Percentiles rank a stretch among this genome's conserved stretches.
phyloP scores from a whole-genome alignment of 2,329 filamentous ascomycete species.

The Epichloe coenophiala region DNA sequence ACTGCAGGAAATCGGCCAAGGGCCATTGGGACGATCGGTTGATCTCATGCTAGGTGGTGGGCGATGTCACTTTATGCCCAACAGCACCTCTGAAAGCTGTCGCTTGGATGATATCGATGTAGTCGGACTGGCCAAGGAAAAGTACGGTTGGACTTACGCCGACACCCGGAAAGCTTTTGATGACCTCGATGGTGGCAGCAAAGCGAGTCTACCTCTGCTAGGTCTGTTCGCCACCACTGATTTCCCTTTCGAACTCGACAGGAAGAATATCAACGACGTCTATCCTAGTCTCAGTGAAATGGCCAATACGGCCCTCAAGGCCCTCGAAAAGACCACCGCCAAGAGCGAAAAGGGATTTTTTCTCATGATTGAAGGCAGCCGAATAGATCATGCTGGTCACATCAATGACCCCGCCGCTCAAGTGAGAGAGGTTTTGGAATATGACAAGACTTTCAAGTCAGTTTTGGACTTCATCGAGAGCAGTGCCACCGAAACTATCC shows the following conservation, averaged over 20 bases:
- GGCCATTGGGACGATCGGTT: slow-evolving; percentile 73
- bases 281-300: slow-evolving; percentile 91
- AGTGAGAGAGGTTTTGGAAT: slow-evolving; percentile 87
- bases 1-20: slow-evolving; percentile 78
- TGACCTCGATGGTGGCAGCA: slow-evolving; percentile 50
- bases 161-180: slow-evolving; percentile 64
- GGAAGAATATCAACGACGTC: slow-evolving; percentile 59
- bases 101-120: slow-evolving; percentile 67
- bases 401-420: slow-evolving; percentile 73
- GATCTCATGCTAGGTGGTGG: slow-evolving; percentile 91
- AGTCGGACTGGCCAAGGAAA: slow-evolving; percentile 55
- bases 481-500: slow-evolving; percentile 58
- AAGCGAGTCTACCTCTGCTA: slow-evolving; percentile 64
- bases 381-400: slow-evolving; percentile 91
- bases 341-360: slow-evolving; percentile 90
- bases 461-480: slow-evolving; percentile 76
- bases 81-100: slow-evolving; percentile 69
- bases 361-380: slow-evolving; percentile 92
- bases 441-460: slow-evolving; percentile 71
- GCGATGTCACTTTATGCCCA: slow-evolving; percentile 83
- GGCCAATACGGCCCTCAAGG: slow-evolving; percentile 66
- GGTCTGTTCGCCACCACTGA: slow-evolving; percentile 74
- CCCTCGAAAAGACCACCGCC: slow-evolving; percentile 67
- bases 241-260: slow-evolving; percentile 88
- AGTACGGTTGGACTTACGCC: slow-evolving; percentile 69